A percentile compares a stretch with the other conserved stretches of the same genome.
phyloP scores from a whole-genome alignment of 768 basidiomycete species.

The Trametes cingulata region DNA sequence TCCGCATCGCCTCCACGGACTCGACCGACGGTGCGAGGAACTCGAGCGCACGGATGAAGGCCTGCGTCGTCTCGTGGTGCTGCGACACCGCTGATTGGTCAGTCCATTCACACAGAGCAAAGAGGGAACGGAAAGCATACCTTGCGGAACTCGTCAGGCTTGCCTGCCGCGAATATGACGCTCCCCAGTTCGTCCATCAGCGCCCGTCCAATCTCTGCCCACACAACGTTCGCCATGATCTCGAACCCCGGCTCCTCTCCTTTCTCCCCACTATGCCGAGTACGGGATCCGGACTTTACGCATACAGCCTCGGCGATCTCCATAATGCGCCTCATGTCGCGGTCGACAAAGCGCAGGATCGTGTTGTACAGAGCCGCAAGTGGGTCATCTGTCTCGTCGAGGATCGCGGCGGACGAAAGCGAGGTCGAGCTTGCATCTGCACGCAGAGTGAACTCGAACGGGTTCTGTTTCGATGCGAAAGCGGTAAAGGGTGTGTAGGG shows the following conservation, averaged over 20 bases:
- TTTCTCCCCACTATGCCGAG: slow-evolving; percentile 3
- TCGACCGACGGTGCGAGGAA: slow-evolving; percentile 74
- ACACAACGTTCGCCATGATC: slow-evolving; percentile 85
- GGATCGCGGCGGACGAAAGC: slow-evolving; percentile 43
- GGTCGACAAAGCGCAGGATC: slow-evolving; percentile 77
- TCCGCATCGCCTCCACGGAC: slow-evolving; percentile 70
- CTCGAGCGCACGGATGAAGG: slow-evolving; percentile 82
- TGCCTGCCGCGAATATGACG: slow-evolving; percentile 87
- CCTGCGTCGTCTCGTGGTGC: slow-evolving; percentile 84
- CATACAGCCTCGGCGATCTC: slow-evolving; percentile 71
- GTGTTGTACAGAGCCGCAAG: slow-evolving; percentile 80
- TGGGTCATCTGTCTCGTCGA: slow-evolving; percentile 67
- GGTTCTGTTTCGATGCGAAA: slow-evolving; percentile 43
- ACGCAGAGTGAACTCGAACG: slow-evolving; percentile 37
- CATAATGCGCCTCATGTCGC: slow-evolving; percentile 74
- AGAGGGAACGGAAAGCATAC: slow-evolving; percentile 40
- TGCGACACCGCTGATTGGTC: slow-evolving; percentile 30
- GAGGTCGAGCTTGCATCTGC: slow-evolving; percentile 29
- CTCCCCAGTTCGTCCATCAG: slow-evolving; percentile 85
- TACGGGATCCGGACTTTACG: slow-evolving; percentile 43
- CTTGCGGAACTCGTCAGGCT: slow-evolving; percentile 87
- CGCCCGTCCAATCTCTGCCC: slow-evolving; percentile 79
- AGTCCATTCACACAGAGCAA: background rate
- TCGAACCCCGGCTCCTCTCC: slow-evolving; percentile 54
- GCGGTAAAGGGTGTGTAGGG: slow-evolving; percentile 56